Conservation (phyloP, 805 yeast genomes). For the Sporopachydermia lactativora region DNA sequence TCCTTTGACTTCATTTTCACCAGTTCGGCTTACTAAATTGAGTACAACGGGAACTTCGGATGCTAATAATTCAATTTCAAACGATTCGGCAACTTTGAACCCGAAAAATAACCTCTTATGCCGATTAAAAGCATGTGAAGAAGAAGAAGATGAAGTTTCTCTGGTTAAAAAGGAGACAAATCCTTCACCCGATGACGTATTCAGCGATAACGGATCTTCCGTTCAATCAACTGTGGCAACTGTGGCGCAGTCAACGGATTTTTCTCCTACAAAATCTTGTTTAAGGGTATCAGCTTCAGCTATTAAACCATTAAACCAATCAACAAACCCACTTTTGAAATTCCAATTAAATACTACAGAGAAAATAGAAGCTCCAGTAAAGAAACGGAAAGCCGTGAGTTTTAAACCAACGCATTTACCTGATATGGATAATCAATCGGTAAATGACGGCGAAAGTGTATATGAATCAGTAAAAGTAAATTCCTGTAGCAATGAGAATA, state of each 20-base stretch:
- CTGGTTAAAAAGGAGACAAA: neutral
- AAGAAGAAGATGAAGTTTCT: neutral
- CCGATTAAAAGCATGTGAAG: neutral
- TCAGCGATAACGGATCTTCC: neutral
- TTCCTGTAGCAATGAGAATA: too few species aligned
- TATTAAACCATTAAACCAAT: neutral
- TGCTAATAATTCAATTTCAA: too few species aligned
- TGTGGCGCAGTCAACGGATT: neutral
- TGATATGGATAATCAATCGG: too few species aligned
- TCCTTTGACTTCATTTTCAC: neutral
- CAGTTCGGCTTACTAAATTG: neutral
- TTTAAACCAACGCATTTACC: neutral
- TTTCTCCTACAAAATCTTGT: slow-evolving; percentile 3
- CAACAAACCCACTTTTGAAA: neutral
- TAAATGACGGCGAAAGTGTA: neutral
- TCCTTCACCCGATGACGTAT: neutral
- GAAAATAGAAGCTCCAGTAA: neutral
- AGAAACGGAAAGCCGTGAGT: slow-evolving; percentile 19
- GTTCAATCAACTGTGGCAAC: too few species aligned
- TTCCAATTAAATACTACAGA: neutral
- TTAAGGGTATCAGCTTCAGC: neutral
- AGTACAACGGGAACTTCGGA: too few species aligned
- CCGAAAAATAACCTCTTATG: neutral
- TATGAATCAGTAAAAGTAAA: neutral
- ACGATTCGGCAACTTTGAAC: too few species aligned